Evolutionary conservation across 2,329 filamentous ascomycete genomes (phyloP), one percentile per base, ranked within the genome.

Genomic region (Talaromyces sp.): DNA sequence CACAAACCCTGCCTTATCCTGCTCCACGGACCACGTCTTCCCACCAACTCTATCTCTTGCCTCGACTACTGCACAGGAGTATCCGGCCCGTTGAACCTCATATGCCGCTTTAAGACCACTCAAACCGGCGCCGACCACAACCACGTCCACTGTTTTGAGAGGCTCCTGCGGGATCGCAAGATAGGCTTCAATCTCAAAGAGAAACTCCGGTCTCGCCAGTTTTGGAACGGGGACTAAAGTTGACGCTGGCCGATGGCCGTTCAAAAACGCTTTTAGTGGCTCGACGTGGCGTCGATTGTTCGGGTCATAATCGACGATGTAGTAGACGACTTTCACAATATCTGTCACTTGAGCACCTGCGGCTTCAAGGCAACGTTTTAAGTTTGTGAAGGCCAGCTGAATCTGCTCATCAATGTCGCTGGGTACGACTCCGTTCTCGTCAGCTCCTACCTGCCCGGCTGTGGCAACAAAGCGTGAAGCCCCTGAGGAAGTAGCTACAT

Each of bases 41-140:
- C 76, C 77, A 6, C 76, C 76, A 1, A 78, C 73, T 2, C 77
- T 71, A 58, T 77, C 70, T 2, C 75, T 61, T 4, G 75, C 76
- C 56, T 78, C 76, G 0, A 78, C 64, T 5, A 78, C 67, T 1
- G 67, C 53, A n/a, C 65, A 68, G 1, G 71, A 73, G 0, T 70
- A 61, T 0, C 73, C 74, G 0, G 69, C 63, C 28, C 65, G 63
- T n/a, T 69, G 62, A 5, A 70, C 55, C 6, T 69, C 61, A 11
- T 67, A 60, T 0, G 73, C 74, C 1, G 74, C 73, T 22, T 67
- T 64, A 1, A 77, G 68, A 11, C 75, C 75, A 17, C 67, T 65
- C 8, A 77, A 63, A 0, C 75, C 74, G 9, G 71, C 75, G 5
- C 75, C 75, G 6, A 76, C 62, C 15, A 77, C 63, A 4, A 75